Conservation (phyloP, 106 monocot species). For the Iris macrosiphon region DNA sequence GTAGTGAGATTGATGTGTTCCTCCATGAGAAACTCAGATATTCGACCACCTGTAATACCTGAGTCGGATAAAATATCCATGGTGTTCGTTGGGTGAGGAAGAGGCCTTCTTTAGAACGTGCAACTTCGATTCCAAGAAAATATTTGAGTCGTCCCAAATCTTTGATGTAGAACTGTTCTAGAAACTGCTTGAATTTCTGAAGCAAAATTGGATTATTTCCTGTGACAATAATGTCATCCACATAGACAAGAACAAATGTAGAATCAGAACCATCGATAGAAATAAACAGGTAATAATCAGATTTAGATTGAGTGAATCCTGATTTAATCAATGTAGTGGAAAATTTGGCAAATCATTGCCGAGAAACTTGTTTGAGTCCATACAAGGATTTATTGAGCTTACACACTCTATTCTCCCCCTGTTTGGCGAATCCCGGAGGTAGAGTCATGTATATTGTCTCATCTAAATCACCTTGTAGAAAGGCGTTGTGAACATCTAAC, state of each 20-base stretch:
- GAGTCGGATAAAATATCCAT: too few relatives aligned
- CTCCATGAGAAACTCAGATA: too few relatives aligned
- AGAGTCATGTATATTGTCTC: background rate
- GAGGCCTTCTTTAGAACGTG: too few relatives aligned
- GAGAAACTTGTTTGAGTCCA: background rate
- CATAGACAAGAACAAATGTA: background rate
- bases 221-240: too few relatives aligned
- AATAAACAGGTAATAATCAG: background rate
- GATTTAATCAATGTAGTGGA: background rate
- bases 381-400: background rate
- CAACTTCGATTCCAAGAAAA: too few relatives aligned
- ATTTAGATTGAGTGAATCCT: background rate
- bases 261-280: background rate
- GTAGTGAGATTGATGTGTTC: too few relatives aligned
- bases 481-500: background rate
- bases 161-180: too few relatives aligned
- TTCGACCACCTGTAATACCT: too few relatives aligned
- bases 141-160: too few relatives aligned
- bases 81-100: too few relatives aligned
- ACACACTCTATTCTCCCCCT: background rate
- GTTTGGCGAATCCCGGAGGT: background rate
- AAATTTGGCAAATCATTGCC: background rate
- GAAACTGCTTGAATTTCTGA: too few relatives aligned
- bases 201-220: too few relatives aligned
- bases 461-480: background rate